Conservation (phyloP, 805 yeast genomes). For the Candida andamanensis region DNA sequence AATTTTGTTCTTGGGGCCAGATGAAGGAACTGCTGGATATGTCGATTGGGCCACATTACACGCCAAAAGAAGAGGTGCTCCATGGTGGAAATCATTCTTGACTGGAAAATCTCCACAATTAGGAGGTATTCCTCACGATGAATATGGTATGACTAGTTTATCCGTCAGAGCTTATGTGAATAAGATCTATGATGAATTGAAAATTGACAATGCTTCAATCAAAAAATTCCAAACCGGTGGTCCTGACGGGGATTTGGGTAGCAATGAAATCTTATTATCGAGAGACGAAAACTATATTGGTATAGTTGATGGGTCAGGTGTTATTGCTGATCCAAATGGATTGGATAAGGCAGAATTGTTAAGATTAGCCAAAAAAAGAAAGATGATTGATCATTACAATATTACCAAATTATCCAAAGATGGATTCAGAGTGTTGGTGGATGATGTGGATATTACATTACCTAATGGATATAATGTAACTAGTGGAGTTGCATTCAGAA, state of each 20-base stretch:
- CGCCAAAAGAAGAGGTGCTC: slow-evolving; percentile 87
- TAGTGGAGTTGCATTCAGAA: slow-evolving; percentile 87
- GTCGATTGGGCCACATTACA: slow-evolving; percentile 98
- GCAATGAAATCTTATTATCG: slow-evolving; percentile 88
- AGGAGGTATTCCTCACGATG: slow-evolving; percentile 98
- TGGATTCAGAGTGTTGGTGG: slow-evolving; percentile 82
- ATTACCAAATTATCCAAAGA: slow-evolving; percentile 56
- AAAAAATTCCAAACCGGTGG: slow-evolving; percentile 96
- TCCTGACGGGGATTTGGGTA: slow-evolving; percentile 97
- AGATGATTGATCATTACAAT: slow-evolving; percentile 69
- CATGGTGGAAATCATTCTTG: slow-evolving; percentile 98
- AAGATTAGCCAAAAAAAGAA: slow-evolving; percentile 72
- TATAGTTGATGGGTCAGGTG: slow-evolving; percentile 94
- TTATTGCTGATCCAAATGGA: slow-evolving; percentile 86
- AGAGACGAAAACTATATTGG: slow-evolving; percentile 80
- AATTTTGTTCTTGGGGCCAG: slow-evolving; percentile 97
- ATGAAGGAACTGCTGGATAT: slow-evolving; percentile 93
- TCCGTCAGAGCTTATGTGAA: slow-evolving; percentile 90
- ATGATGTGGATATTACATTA: slow-evolving; percentile 70
- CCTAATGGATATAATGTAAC: slow-evolving; percentile 74
- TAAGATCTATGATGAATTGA: slow-evolving; percentile 75
- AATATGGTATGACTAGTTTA: slow-evolving; percentile 94
- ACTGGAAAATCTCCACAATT: slow-evolving; percentile 89
- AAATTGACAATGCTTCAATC: slow-evolving; percentile 53
- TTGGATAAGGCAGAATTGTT: slow-evolving; percentile 72